phyloP scores from a whole-genome alignment of 108 stramenopile genomes.

The Cyclostephanos tholiformis region DNA sequence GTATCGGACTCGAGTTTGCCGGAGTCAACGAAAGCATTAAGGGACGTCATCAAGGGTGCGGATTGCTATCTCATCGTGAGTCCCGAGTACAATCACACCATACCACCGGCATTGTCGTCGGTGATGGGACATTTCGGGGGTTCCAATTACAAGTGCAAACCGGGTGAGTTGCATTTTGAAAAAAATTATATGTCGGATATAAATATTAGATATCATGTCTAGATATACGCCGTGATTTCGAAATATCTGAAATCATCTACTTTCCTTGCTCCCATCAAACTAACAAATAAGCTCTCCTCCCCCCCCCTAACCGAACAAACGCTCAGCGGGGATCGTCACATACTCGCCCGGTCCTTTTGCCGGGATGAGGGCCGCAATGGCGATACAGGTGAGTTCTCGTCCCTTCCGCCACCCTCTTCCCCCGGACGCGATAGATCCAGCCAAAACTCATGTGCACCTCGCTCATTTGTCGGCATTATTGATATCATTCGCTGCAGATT shows the following conservation, averaged over 20 bases:
- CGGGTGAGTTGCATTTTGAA: constrained; percentile 8
- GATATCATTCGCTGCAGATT: constrained; percentile 2
- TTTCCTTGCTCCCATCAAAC: background rate
- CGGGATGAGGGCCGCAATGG: constrained; percentile 64
- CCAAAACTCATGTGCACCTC: background rate
- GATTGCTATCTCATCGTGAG: constrained; percentile 67
- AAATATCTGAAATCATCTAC: too few species aligned
- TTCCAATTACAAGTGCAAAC: constrained; percentile 56
- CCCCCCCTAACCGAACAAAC: background rate
- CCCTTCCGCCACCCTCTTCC: background rate
- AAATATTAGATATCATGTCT: too few species aligned
- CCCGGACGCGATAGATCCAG: too few species aligned
- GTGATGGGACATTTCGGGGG: constrained; percentile 73
- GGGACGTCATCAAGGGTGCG: constrained; percentile 53
- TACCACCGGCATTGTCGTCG: constrained; percentile 58
- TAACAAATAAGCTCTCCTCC: background rate
- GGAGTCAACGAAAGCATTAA: constrained; percentile 39
- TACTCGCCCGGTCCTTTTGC: constrained; percentile 63
- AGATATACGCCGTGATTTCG: too few species aligned
- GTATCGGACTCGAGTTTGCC: constrained; percentile 52
- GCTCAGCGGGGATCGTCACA: constrained; percentile 53
- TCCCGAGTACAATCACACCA: constrained; percentile 70
- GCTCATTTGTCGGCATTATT: background rate
- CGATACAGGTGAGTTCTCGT: constrained; percentile 28
- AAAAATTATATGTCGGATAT: too few species aligned